Evolutionary conservation across 2,329 filamentous ascomycete genomes (phyloP).

Genomic region (Epichloe hybrida): DNA sequence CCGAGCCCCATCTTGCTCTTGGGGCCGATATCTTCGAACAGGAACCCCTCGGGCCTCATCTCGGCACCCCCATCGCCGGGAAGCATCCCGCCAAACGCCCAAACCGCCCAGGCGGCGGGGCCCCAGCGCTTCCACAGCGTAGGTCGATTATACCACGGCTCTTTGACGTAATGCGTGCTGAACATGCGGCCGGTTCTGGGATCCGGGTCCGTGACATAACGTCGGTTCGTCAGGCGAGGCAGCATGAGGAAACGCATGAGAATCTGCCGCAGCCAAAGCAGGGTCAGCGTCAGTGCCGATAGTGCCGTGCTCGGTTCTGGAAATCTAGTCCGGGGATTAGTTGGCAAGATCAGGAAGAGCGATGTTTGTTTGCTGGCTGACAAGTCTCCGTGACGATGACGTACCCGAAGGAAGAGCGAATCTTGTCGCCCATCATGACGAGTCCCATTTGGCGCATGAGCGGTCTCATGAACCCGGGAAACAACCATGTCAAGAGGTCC

Average conservation of each 20-base stretch:
- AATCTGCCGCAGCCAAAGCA: slow-evolving; percentile 40
- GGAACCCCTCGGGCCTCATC: slow-evolving; percentile 36
- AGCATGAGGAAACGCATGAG: slow-evolving; percentile 43
- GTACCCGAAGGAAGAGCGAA: slow-evolving; percentile 53
- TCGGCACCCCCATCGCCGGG: slow-evolving; percentile 26
- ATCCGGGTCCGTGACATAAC: slow-evolving; percentile 34
- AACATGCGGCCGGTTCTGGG: slow-evolving; percentile 38
- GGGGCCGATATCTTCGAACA: slow-evolving; percentile 50
- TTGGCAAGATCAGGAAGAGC: background rate
- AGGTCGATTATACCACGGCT: slow-evolving; percentile 50
- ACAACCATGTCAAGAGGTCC: slow-evolving; percentile 42
- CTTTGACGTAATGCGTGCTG: slow-evolving; percentile 38
- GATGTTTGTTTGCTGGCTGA: too few species aligned
- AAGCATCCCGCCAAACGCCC: slow-evolving; percentile 29
- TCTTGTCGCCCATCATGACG: slow-evolving; percentile 48
- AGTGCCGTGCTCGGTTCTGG: slow-evolving; percentile 27
- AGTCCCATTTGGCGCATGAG: slow-evolving; percentile 37
- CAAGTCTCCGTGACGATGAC: slow-evolving; percentile 9
- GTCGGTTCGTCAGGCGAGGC: slow-evolving; percentile 36
- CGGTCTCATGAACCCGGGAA: slow-evolving; percentile 33
- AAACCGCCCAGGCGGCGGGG: slow-evolving; percentile 34
- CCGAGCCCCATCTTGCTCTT: slow-evolving; percentile 38
- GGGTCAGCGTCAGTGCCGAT: slow-evolving; percentile 27
- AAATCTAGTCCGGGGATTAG: slow-evolving; percentile 19
- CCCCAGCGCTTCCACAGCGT: slow-evolving; percentile 51